A percentile compares a stretch with the other conserved stretches of the same genome.
Conservation (phyloP, 129 eudicot species). For the Kitagawia praeruptora region DNA sequence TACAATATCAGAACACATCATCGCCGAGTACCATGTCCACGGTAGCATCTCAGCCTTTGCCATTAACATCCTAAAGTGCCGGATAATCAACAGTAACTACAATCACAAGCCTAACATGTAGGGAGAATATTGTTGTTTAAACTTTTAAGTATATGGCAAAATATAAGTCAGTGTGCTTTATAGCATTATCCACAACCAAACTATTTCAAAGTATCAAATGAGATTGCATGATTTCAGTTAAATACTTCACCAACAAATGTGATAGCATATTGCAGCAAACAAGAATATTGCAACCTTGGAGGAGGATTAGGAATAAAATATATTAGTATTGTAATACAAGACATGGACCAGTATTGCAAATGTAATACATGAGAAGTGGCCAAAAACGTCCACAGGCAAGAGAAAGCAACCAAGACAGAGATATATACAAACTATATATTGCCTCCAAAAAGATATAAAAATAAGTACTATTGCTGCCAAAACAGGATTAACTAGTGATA, state of each 20-base stretch:
- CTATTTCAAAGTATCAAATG: neutral
- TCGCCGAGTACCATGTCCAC: neutral
- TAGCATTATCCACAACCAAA: neutral
- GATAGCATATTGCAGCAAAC: neutral
- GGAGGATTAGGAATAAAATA: neutral
- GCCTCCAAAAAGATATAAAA: neutral
- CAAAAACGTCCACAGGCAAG: neutral
- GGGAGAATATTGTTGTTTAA: neutral
- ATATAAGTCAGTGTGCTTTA: neutral
- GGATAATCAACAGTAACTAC: neutral
- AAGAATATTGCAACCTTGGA: neutral
- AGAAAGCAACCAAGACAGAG: neutral
- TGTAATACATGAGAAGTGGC: neutral
- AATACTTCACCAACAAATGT: neutral
- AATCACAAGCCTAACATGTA: neutral
- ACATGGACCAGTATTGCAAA: neutral
- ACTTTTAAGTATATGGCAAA: neutral
- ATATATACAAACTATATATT: neutral
- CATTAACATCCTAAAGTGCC: neutral
- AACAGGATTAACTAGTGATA: neutral
- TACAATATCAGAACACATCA: conserved; percentile 1
- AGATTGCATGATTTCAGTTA: neutral
- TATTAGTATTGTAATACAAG: conserved; percentile 3
- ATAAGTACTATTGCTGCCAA: neutral
- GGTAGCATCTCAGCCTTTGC: neutral